Percentiles rank a stretch among this genome's conserved stretches.
Evolutionary conservation across 176 grass and related monocot species (phyloP).

Genomic region (Oropetium thomaeum): DNA sequence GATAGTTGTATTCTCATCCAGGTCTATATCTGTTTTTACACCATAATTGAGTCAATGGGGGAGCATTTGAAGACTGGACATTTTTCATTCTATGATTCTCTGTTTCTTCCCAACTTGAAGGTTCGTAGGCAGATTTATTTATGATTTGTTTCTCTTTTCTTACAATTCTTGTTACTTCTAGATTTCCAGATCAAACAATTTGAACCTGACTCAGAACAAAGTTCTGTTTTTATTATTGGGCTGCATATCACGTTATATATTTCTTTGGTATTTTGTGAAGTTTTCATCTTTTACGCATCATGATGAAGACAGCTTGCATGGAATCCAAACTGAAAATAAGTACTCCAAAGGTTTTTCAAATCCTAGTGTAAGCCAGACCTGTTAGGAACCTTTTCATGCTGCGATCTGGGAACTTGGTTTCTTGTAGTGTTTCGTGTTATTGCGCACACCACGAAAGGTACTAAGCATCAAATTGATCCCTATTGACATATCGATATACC

Average conservation of each 20-base stretch:
- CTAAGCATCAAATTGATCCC: background rate
- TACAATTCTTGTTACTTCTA: background rate
- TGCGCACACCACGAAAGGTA: background rate
- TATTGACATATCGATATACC: background rate
- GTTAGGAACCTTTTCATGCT: background rate
- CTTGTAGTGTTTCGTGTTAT: background rate
- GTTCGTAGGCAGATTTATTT: constrained; percentile 38
- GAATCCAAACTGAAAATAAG: background rate
- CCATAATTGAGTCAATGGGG: constrained; percentile 80
- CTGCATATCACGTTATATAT: background rate
- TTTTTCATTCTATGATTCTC: constrained; percentile 68
- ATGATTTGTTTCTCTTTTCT: constrained; percentile 26
- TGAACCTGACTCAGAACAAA: background rate
- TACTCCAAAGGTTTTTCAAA: background rate
- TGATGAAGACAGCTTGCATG: background rate
- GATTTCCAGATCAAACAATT: background rate
- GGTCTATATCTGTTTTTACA: constrained; percentile 86
- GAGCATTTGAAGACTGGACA: constrained; percentile 57
- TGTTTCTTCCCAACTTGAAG: constrained; percentile 89
- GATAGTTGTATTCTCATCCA: constrained; percentile 40
- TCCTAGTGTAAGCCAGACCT: background rate
- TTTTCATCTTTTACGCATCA: background rate
- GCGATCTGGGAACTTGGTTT: background rate
- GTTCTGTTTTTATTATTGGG: background rate
- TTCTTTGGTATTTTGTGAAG: background rate